Base-by-base conservation (phyloP, 31 red algal species). In the Porphyra umbilicalis region DNA sequence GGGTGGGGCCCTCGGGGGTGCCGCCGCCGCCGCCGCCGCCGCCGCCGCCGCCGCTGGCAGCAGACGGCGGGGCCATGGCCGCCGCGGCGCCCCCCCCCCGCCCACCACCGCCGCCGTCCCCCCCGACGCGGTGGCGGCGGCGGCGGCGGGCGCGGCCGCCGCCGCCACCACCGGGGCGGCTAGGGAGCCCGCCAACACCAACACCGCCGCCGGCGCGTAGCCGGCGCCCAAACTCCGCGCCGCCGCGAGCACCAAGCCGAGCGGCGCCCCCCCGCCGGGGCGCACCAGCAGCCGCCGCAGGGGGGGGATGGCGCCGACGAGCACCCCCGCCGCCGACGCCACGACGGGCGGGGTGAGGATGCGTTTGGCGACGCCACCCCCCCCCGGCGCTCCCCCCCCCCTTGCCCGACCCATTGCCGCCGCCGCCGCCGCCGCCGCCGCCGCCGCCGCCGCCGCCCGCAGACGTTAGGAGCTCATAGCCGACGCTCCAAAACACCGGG, bases 401-500 rank as follows among this genome's bases (percentile, higher is more conserved):
- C 76, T 8, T 10, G 0, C 38, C 46, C 35, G 9, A 18, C 6
- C 32, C 39, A n/a, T 30, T 31, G 30, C 34, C 6, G 37, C 33
- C 8, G 76, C n/a, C 8, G 81, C 32, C 8, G 39, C 44, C 8
- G 14, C 42, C 29, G 18, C 29, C 38, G 40, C n/a, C 57, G 2
- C 4, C 57, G 57, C 25, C 25, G 25, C 0, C 14, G 2, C 39
- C 34, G 33, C 71, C 76, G 32, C 76, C 35, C 82, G 77, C 8
- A 1, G 78, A 42, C 31, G 81, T 79, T n/a, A 88, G 81, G 11
- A 71, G 36, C 33, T 40, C 33, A 80, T 88, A 91, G 18, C 90
- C 94, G 36, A 96, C 18, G 30, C 90, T 87, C 94, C 94, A 96
- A 75, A 96, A 96, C 46, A 90, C 32, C 36, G 84, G 80, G 9